Evolutionary conservation across 371 early-diverging fungal species (phyloP).

Genomic region (Rhizopus stolonifer): DNA sequence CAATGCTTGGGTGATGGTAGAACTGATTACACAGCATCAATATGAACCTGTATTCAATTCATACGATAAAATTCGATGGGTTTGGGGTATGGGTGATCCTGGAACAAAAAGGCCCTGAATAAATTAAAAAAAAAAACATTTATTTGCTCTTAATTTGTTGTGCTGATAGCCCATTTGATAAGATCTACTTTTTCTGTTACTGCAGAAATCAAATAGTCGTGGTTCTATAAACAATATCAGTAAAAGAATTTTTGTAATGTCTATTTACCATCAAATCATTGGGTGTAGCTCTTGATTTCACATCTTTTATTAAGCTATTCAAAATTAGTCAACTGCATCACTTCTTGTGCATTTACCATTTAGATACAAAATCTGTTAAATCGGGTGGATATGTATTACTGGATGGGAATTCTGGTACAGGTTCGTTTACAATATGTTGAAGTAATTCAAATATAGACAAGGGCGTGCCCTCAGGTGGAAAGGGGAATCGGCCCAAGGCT

Average conservation of each 20-base stretch:
- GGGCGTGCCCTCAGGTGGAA: conserved; percentile 72
- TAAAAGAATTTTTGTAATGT: conserved; percentile 19
- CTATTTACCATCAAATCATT: conserved; percentile 62
- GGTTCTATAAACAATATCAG: conserved; percentile 37
- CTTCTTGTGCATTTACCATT: conserved; percentile 55
- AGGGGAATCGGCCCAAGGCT: conserved; percentile 89
- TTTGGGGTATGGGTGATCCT: conserved; percentile 56
- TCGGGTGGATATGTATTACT: conserved; percentile 64
- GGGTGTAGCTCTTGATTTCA: conserved; percentile 70
- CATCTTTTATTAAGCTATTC: conserved; percentile 75
- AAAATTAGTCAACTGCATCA: conserved; percentile 3
- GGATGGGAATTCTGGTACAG: conserved; percentile 80
- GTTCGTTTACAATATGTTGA: conserved; percentile 91
- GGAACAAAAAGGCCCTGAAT: conserved; percentile 17
- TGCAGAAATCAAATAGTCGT: conserved; percentile 54
- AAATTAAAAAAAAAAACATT: neutral
- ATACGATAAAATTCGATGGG: conserved; percentile 52
- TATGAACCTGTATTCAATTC: conserved; percentile 57
- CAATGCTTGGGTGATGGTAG: conserved; percentile 70
- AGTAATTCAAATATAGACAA: conserved; percentile 89
- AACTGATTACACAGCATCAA: conserved; percentile 56
- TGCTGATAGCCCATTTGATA: conserved; percentile 48
- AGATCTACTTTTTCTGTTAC: conserved; percentile 58
- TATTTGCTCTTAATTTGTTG: conserved; percentile 2
- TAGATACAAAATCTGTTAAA: conserved; percentile 75